Evolutionary conservation across 768 basidiomycete genomes (phyloP), one percentile per base, ranked within the genome.

Genomic region (Mrakia hoshinonis): DNA sequence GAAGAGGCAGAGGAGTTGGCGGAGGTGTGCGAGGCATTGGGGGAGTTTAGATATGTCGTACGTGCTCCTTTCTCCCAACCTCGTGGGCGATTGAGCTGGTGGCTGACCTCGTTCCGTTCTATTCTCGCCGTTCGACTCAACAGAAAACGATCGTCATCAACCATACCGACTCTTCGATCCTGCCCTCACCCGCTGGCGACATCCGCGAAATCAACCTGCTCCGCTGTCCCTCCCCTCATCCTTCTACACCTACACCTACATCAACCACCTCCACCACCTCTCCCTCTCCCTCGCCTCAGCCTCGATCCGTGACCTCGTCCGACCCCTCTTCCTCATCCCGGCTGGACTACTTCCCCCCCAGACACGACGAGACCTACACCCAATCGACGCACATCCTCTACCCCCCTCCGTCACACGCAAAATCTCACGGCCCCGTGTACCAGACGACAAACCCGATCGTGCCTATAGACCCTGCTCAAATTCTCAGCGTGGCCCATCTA

Each of bases 371-470:
- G 38, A 26, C 75, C n/a, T 87, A 85, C 76, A 85, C 87, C 2
- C 89, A 89, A 86, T 83, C 88, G 15, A 91, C 89, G 5, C 89
- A 90, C 69, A 79, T 87, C 39, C 74, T 81, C 20, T 54, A 61
- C 10, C 79, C 49, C 76, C 79, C 20, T 72, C 77, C 15, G 4
- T 22, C 58, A 64, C 29, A 76, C 76, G 52, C 75, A 79, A 43
- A 52, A 55, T 20, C 81, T 78, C 22, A 61, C n/a, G 58, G 58
- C 10, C 74, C 78, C 9, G 80, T 89, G 13, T 86, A 84, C 69
- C 90, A 90, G 78, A 89, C 87, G 13, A 91, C 88, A 11, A 90
- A 90, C 77, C 88, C 88, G 0, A 83, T 87, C 58, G 78, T 88
- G 26, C 77, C 83, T 4, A 85, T 87, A 12, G 77, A 77, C 51